phyloP scores from a whole-genome alignment of 2,329 filamentous ascomycete genomes.

The Cryphonectria nitschkei region DNA sequence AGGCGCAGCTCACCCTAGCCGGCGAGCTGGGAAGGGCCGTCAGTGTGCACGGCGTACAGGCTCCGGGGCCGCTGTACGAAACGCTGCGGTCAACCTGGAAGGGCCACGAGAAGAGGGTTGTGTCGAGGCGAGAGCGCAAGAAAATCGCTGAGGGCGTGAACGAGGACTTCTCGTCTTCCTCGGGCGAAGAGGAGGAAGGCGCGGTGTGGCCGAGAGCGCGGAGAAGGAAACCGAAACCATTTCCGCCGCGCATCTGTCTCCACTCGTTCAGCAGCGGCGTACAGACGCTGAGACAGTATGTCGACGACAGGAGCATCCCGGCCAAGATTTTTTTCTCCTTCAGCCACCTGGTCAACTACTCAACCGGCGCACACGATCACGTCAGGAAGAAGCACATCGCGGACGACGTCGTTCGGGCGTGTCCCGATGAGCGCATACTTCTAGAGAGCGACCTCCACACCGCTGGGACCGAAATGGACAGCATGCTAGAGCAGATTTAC shows the following conservation, averaged over 20 bases:
- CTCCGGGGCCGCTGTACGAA: slow-evolving; percentile 72
- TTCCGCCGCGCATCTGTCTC: slow-evolving; percentile 86
- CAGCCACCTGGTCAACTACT: slow-evolving; percentile 80
- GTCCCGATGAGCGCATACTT: slow-evolving; percentile 79
- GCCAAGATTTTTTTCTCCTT: slow-evolving; percentile 86
- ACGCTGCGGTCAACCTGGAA: slow-evolving; percentile 69
- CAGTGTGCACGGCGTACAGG: slow-evolving; percentile 75
- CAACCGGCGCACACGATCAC: slow-evolving; percentile 49
- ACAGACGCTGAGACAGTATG: slow-evolving; percentile 77
- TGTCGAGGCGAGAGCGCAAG: slow-evolving; percentile 62
- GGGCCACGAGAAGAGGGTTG: slow-evolving; percentile 66
- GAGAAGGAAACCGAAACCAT: slow-evolving; percentile 57
- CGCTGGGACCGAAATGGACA: slow-evolving; percentile 82
- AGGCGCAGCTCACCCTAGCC: slow-evolving; percentile 71
- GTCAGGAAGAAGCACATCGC: slow-evolving; percentile 54
- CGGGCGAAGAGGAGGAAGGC: slow-evolving; percentile 16
- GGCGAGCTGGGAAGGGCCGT: slow-evolving; percentile 67
- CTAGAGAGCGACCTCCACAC: slow-evolving; percentile 89
- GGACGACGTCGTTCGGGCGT: slow-evolving; percentile 61
- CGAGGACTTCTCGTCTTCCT: slow-evolving; percentile 48
- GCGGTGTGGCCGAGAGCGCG: slow-evolving; percentile 23
- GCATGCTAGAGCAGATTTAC: slow-evolving; percentile 72
- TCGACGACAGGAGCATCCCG: slow-evolving; percentile 72
- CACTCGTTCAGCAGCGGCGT: slow-evolving; percentile 87
- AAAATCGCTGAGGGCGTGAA: slow-evolving; percentile 49